Evolutionary conservation across 345 rosid genomes (phyloP), one percentile per base, ranked within the genome.

Genomic region (Eucalyptus marginata): DNA sequence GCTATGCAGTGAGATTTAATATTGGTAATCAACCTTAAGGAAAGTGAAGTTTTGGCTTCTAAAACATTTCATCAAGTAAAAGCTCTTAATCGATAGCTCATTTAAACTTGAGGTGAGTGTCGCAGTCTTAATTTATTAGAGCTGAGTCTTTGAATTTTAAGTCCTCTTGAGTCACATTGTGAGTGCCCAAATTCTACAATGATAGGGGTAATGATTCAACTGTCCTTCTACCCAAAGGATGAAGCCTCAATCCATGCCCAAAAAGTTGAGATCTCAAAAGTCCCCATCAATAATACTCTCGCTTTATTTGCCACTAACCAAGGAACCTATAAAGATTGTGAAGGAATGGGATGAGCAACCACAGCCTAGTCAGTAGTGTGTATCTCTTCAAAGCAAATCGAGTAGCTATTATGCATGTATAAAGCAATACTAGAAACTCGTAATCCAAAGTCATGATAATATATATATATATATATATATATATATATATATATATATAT

Each of bases 201-300:
- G 4, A 7, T 52, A 52, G 58, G 24, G 24, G 58, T 52, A 52
- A 52, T 52, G 0, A 52, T 20, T 20, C 10, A 3, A 0, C 4
- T 1, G 0, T 16, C 58, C 22, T 52, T 52, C 24, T 52, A 18
- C 24, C 3, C 0, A 20, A 52, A 52, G 22, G 58, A 52, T 20
- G 0, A 7, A 16, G 22, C 24, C 56, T 18, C 24, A 52, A 52
- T 17, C 24, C 24, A 52, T 52, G 24, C 1, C 58, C 58, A 52
- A 52, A 52, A 52, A 17, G 58, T 18, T 7, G 4, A 52, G 58
- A 18, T 52, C 22, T 20, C 58, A 17, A 52, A 52, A 52, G 0
- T 52, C 10, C 0, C 0, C 9, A 0, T 52, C 9, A 0, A 6
- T 52, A 18, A 52, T 52, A 18, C 4, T 52, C 56, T 18, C 4